phyloP scores from a whole-genome alignment of 345 rosid genomes.

The Nephelium lappaceum region DNA sequence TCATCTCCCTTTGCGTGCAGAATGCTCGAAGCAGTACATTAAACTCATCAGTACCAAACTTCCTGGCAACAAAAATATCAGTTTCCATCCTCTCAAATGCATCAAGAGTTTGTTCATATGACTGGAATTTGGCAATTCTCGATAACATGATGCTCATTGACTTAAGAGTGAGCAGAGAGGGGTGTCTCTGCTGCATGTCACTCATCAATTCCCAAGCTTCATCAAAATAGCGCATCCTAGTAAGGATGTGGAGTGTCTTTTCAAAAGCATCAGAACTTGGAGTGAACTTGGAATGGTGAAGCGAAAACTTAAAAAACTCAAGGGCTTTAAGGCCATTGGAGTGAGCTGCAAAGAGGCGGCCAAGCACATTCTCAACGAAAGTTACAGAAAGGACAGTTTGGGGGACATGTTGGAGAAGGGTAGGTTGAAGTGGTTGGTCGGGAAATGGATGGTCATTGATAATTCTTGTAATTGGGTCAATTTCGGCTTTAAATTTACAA shows the following conservation, averaged over 20 bases:
- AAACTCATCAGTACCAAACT: slow-evolving; percentile 70
- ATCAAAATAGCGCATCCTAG: slow-evolving; percentile 82
- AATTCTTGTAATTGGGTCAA: slow-evolving; percentile 53
- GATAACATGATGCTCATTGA: slow-evolving; percentile 82
- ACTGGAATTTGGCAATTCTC: slow-evolving; percentile 60
- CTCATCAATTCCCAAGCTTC: slow-evolving; percentile 84
- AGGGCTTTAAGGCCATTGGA: slow-evolving; percentile 88
- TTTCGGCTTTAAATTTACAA: slow-evolving; percentile 29
- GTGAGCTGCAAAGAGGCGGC: slow-evolving; percentile 84
- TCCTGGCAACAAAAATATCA: slow-evolving; percentile 49
- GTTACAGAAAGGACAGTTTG: slow-evolving; percentile 34
- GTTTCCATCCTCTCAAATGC: slow-evolving; percentile 73
- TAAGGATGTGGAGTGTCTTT: slow-evolving; percentile 79
- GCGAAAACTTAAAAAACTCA: slow-evolving; percentile 67
- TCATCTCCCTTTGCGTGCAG: slow-evolving; percentile 70
- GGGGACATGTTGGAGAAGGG: slow-evolving; percentile 45
- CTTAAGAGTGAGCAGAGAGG: slow-evolving; percentile 60
- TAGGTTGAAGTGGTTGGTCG: slow-evolving; percentile 52
- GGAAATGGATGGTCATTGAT: slow-evolving; percentile 86
- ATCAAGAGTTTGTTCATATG: slow-evolving; percentile 70
- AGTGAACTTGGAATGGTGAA: slow-evolving; percentile 34
- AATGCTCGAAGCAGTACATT: slow-evolving; percentile 79
- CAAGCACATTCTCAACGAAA: slow-evolving; percentile 69
- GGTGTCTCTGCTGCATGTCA: slow-evolving; percentile 41
- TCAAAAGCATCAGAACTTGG: slow-evolving; percentile 73